Base-by-base conservation (phyloP, 139 green algal species). In the Coelastrella sp. region DNA sequence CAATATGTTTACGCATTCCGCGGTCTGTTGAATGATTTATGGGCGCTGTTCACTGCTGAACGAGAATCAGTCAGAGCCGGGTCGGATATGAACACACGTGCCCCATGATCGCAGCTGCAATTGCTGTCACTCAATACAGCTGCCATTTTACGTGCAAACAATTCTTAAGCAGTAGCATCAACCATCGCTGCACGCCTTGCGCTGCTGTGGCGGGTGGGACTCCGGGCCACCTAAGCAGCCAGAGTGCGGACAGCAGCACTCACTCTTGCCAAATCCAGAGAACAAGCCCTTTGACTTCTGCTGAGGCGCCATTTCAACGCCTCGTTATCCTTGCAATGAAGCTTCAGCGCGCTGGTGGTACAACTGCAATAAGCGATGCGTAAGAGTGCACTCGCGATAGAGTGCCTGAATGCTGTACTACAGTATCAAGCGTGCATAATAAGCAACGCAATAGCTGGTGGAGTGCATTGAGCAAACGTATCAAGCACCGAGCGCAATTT, bases 251-350 rank as follows among this genome's bases (percentile, higher is more conserved):
- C 16, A 23, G 77, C 23, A 7, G 5, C 4, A 85, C 79, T 68
- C 17, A 85, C 79, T 68, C 57, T 85, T 73, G 19, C 60, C 6
- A 22, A 85, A 85, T 10, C 79, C 22, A 32, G 17, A 23, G 56
- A 85, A 85, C 57, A 85, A 17, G 57, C 79, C 61, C 79, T 73
- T 85, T 56, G n/a, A 60, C 57, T 85, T 85, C 17, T 85, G 22
- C 57, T 23, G 79, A 19, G 79, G 57, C 19, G 79, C 79, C 56
- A 68, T 85, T 7, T 85, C 22, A 47, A 47, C 17, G 79, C 17
- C 5, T 10, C 17, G 68, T n/a, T 47, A 3, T 11, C 64, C 11
- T 14, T 83, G 13, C 20, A 64, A 23, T 20, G 17, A 14, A 14
- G 5, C 13, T 65, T 56, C 11, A 17, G 23, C 32, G 57, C 32